These are phyloP conservation scores for Plantago ovata DNA, from an alignment of 257 asterid species.

Conservation along the genomic window DNA sequence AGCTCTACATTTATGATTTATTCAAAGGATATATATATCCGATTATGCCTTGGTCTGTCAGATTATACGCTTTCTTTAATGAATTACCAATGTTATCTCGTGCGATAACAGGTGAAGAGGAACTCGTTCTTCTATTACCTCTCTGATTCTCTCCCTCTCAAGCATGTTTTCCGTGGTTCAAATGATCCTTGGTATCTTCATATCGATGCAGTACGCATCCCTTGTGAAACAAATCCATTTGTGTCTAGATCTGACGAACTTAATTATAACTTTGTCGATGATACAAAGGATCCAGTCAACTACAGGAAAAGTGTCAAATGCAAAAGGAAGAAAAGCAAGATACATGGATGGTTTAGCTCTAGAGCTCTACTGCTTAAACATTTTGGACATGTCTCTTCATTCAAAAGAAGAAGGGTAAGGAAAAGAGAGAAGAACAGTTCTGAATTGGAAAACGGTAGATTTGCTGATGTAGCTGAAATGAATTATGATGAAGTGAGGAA, in stretches of 20 bases:
- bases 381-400: slow-evolving; percentile 16
- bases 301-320: background rate
- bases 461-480: slow-evolving; percentile 9
- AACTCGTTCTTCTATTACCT: slow-evolving; percentile 38
- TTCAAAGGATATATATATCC: too few species aligned
- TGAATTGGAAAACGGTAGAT: background rate
- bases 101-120: slow-evolving; percentile 44
- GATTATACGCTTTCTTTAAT: background rate
- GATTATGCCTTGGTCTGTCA: too few species aligned
- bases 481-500: slow-evolving; percentile 8
- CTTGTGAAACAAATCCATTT: slow-evolving; percentile 11
- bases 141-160: slow-evolving; percentile 53
- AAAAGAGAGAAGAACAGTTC: slow-evolving; percentile 14
- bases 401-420: slow-evolving; percentile 17
- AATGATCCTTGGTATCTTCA: slow-evolving; percentile 45
- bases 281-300: slow-evolving; percentile 15
- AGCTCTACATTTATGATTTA: too few species aligned
- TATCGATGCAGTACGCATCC: slow-evolving; percentile 18
- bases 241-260: slow-evolving; percentile 15
- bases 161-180: slow-evolving; percentile 35
- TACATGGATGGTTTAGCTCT: slow-evolving; percentile 14
- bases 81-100: background rate
- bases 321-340: slow-evolving; percentile 27
- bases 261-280: slow-evolving; percentile 9
- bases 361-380: slow-evolving; percentile 15